These are phyloP conservation scores for Plantago major DNA, from an alignment of 257 asterid species.

Conservation along the genomic window DNA sequence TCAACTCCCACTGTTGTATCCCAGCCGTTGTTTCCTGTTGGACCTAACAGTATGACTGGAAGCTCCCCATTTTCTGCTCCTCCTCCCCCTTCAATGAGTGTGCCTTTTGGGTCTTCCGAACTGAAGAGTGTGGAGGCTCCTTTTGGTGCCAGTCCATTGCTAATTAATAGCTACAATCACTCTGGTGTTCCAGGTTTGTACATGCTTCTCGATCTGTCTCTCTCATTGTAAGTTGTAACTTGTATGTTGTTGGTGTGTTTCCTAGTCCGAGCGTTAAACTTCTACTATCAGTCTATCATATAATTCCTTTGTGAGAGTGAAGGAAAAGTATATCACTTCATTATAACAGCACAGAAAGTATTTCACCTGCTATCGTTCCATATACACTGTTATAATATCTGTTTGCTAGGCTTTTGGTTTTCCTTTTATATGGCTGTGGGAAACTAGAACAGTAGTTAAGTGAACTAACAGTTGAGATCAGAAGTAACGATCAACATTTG, in stretches of 20 bases:
- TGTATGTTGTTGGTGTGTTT: not conserved
- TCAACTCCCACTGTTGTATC: constrained; percentile 46
- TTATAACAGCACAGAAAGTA: too few relatives aligned
- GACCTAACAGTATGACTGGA: constrained; percentile 45
- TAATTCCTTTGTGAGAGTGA: too few relatives aligned
- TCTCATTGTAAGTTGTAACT: not conserved
- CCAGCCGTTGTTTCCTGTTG: constrained; percentile 82
- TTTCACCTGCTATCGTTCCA: too few relatives aligned
- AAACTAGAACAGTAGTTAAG: too few relatives aligned
- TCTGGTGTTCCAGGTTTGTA: constrained; percentile 48
- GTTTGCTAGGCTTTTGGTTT: too few relatives aligned
- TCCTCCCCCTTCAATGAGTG: constrained; percentile 30
- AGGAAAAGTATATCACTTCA: too few relatives aligned
- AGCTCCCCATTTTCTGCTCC: constrained; percentile 51
- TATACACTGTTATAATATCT: too few relatives aligned
- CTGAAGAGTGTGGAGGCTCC: constrained; percentile 37
- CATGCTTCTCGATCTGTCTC: constrained; percentile 18
- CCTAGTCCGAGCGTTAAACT: not conserved
- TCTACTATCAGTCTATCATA: too few relatives aligned
- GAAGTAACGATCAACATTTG: too few relatives aligned
- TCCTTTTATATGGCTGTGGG: too few relatives aligned
- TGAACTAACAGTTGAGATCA: not conserved
- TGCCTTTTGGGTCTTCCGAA: constrained; percentile 38
- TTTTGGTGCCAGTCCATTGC: constrained; percentile 30
- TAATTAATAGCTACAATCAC: constrained; percentile 32